phyloP scores from a whole-genome alignment of 768 basidiomycete genomes.

The Plicaturopsis crispa region DNA sequence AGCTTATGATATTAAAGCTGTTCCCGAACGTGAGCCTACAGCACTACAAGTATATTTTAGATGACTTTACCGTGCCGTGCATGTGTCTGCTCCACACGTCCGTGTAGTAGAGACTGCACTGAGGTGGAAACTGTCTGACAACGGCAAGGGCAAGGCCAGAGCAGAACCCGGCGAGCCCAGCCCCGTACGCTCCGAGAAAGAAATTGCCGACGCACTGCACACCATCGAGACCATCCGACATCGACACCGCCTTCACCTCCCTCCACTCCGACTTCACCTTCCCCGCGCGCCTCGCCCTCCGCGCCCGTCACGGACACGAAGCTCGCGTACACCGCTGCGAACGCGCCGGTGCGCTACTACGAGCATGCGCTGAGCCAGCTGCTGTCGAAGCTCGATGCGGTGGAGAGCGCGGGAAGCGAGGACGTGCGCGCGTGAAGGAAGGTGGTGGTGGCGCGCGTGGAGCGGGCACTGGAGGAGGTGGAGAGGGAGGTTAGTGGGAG shows the following conservation, averaged over 20 bases:
- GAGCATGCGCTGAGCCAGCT: constrained; percentile 53
- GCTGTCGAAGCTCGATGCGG: constrained; percentile 47
- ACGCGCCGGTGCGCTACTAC: constrained; percentile 55
- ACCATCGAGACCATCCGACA: constrained; percentile 33
- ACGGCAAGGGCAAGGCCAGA: constrained; percentile 33
- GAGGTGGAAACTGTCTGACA: too few species aligned
- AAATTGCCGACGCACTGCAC: constrained; percentile 27
- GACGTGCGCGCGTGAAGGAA: constrained; percentile 44
- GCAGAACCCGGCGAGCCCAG: constrained; percentile 10
- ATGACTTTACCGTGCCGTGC: too few species aligned
- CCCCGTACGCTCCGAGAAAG: constrained; percentile 12
- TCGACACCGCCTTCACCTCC: constrained; percentile 30
- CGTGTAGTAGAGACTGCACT: too few species aligned
- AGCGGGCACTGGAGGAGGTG: constrained; percentile 46
- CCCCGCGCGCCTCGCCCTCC: constrained; percentile 13
- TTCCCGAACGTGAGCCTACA: too few species aligned
- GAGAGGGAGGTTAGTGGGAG: constrained; percentile 39
- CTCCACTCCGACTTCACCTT: constrained; percentile 25
- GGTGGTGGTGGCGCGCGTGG: constrained; percentile 46
- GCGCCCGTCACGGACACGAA: constrained; percentile 18
- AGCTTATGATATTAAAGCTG: too few species aligned
- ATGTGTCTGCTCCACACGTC: too few species aligned
- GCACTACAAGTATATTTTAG: too few species aligned
- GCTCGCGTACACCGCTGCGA: constrained; percentile 50
- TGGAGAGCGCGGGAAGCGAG: constrained; percentile 54